Conservation (phyloP, 2,329 filamentous ascomycete species). For the Curvularia verruculosa region DNA sequence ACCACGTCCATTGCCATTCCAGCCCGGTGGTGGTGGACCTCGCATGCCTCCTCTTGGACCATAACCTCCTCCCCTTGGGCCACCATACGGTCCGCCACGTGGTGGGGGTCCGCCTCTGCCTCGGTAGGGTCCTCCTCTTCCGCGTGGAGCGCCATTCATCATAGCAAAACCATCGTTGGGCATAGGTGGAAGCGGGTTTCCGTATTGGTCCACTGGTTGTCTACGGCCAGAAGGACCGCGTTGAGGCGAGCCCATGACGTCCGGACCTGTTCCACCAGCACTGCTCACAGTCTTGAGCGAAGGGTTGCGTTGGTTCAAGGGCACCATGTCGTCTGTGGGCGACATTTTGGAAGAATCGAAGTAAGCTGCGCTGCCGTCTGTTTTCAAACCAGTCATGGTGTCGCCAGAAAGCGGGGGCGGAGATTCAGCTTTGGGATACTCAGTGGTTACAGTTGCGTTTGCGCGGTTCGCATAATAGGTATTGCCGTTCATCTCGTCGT, state of each 20-base stretch:
- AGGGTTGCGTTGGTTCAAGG: conserved; percentile 70
- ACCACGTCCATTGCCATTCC: conserved; percentile 47
- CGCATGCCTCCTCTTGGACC: conserved; percentile 41
- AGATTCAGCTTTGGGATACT: conserved; percentile 59
- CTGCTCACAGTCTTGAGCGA: conserved; percentile 62
- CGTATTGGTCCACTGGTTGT: conserved; percentile 66
- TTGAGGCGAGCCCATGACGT: conserved; percentile 42
- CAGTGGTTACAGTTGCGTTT: conserved; percentile 38
- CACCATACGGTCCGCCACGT: conserved; percentile 44
- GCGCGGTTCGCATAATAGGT: conserved; percentile 73
- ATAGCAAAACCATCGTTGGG: conserved; percentile 52
- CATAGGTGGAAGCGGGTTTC: conserved; percentile 61
- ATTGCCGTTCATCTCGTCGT: conserved; percentile 95
- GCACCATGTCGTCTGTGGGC: conserved; percentile 70
- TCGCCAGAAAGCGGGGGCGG: conserved; percentile 59
- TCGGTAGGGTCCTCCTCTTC: conserved; percentile 52
- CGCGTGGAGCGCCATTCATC: conserved; percentile 44
- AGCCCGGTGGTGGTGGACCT: conserved; percentile 51
- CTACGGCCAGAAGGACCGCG: conserved; percentile 48
- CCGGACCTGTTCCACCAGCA: conserved; percentile 51
- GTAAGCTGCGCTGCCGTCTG: conserved; percentile 65
- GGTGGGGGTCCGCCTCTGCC: conserved; percentile 50
- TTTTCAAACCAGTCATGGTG: conserved; percentile 61
- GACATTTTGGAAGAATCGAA: conserved; percentile 68
- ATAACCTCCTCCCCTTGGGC: conserved; percentile 40